Base-by-base conservation (phyloP, 2,329 filamentous ascomycete genomes). In the Diaporthe batatas region DNA sequence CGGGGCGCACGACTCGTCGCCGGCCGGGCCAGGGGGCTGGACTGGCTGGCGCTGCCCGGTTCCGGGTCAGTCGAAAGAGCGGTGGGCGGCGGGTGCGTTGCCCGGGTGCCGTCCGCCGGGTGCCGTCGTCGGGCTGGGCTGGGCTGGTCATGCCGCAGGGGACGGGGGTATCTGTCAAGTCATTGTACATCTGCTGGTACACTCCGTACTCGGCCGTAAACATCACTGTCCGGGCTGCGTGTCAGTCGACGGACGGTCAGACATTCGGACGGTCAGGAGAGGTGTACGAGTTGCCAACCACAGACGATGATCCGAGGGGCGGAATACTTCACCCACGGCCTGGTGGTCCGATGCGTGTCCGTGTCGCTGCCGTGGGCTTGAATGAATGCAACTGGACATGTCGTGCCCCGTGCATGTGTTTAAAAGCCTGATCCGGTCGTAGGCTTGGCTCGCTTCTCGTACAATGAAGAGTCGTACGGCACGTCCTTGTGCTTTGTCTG, bases 1-100 rank as follows among this genome's bases (percentile, higher is more conserved):
- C 42, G 39, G 39, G 21, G 44, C 44, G 44, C 44, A 47, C 44
- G 44, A 47, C 44, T 65, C 59, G 44, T 29, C 59, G 44, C 42
- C 29, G 59, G 59, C 59, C 44, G 29, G 25, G 25, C 25, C 29
- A n/a, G 59, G 59, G 44, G 59, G 16, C 14, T 42, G 12, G 39
- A 18, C 39, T 47, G 7, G 18, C 44, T 47, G 44, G 44, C 6
- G 44, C 6, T n/a, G 18, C 6, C 44, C 44, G 44, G 44, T 47
- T 47, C 44, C 18, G 44, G 44, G 16, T n/a, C 44, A 21, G 18
- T 21, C 18, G 44, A 21, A 47, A 47, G 18, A 10, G 44, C 44
- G 44, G 44, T 47, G 44, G 44, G 44, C 21, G 16, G 44, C 21
- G 16, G 44, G 10, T 47, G 18, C 5, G 44, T 21, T 47, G 39